Conservation (phyloP, 345 rosid genomes). For the Clarkia xantiana region DNA sequence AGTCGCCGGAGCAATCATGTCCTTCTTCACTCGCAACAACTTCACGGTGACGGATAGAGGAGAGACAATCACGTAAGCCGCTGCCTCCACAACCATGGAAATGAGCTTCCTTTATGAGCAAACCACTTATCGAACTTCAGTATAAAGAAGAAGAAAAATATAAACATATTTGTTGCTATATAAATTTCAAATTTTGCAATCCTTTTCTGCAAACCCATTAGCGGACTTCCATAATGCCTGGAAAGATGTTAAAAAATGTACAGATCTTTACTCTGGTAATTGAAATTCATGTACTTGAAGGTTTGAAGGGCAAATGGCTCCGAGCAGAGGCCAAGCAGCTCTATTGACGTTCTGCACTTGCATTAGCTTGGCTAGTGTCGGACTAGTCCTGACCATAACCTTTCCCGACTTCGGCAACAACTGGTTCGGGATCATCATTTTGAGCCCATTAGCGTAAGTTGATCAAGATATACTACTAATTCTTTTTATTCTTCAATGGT, state of each 20-base stretch:
- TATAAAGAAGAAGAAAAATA: no score
- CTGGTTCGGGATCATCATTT: constrained; percentile 69
- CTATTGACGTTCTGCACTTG: constrained; percentile 86
- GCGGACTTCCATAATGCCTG: no score
- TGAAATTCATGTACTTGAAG: constrained; percentile 12
- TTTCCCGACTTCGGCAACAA: constrained; percentile 75
- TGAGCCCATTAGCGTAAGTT: constrained; percentile 88
- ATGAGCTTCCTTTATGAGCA: background rate
- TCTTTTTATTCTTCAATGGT: background rate
- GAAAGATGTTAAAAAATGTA: no score
- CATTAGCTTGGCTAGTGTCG: constrained; percentile 91
- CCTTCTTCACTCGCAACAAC: constrained; percentile 81
- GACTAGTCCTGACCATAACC: constrained; percentile 79
- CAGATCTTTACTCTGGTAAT: no score
- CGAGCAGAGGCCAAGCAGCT: constrained; percentile 90
- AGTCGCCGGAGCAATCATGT: constrained; percentile 75
- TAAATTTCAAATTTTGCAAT: no score
- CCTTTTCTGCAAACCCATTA: no score
- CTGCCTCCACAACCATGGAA: background rate
- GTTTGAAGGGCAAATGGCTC: constrained; percentile 81
- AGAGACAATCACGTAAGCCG: constrained; percentile 77
- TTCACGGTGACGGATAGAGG: constrained; percentile 68
- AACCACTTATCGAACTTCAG: no score
- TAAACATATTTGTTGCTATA: no score
- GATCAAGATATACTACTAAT: background rate